Evolutionary conservation across 306 rosid species (phyloP).

Genomic region (Quercus berberidifolia): DNA sequence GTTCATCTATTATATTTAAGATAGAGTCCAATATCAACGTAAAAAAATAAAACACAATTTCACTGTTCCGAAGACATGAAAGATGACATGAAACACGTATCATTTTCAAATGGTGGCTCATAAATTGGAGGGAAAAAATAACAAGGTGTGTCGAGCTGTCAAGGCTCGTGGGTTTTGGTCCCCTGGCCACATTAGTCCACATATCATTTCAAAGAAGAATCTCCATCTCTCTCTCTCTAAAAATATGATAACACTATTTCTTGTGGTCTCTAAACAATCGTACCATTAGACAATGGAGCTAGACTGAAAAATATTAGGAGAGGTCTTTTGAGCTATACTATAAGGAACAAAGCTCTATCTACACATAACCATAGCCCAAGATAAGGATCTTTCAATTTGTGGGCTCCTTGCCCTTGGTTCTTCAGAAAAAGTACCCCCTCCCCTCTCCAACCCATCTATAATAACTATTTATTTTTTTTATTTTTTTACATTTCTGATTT

Average conservation of each 20-base stretch:
- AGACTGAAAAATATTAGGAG: constrained; percentile 7
- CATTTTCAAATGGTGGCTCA: constrained; percentile 28
- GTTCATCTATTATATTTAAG: rapidly evolving
- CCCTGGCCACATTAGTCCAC: constrained; percentile 21
- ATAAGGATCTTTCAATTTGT: constrained; percentile 16
- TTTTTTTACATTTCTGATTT: neutral
- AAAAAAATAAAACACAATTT: too few relatives aligned
- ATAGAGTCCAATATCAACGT: rapidly evolving
- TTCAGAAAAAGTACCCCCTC: neutral
- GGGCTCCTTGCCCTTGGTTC: constrained; percentile 14
- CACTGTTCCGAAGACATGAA: too few relatives aligned
- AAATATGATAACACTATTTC: constrained; percentile 30
- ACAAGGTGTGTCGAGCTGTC: constrained; percentile 20
- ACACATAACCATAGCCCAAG: neutral
- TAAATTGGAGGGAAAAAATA: constrained; percentile 30
- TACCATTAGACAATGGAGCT: constrained; percentile 22
- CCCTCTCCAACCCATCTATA: neutral
- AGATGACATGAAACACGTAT: neutral
- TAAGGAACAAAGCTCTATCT: constrained; percentile 6
- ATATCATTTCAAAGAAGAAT: constrained; percentile 7
- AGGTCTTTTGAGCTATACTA: constrained; percentile 17
- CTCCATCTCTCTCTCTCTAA: constrained; percentile 1
- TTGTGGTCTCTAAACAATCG: constrained; percentile 42
- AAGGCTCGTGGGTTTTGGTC: constrained; percentile 28
- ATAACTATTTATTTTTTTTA: neutral